Conservation (phyloP, 148 eudicot species). For the Oxyria digyna region DNA sequence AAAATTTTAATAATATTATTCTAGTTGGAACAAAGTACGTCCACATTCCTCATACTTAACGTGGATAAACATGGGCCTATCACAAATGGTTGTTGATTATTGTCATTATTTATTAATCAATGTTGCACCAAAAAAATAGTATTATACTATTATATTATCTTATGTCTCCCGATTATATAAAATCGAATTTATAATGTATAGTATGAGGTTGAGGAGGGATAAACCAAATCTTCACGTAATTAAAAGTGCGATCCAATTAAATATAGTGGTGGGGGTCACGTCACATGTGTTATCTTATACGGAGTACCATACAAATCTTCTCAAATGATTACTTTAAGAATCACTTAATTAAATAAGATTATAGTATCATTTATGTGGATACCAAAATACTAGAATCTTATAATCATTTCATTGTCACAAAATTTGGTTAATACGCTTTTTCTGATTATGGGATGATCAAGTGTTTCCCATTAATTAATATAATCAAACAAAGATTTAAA, state of each 20-base stretch:
- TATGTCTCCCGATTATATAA: background rate
- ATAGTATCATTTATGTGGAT: background rate
- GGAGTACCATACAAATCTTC: background rate
- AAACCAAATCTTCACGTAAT: conserved; percentile 2
- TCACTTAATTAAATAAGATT: background rate
- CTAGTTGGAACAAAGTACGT: background rate
- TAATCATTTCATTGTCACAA: background rate
- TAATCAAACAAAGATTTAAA: too few relatives aligned
- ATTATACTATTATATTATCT: background rate
- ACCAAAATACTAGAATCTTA: background rate
- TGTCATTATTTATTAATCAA: background rate
- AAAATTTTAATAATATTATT: too few relatives aligned
- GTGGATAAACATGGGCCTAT: conserved; percentile 2
- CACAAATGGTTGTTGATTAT: background rate
- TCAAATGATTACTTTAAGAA: background rate
- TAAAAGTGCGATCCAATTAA: background rate
- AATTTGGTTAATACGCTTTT: too few relatives aligned
- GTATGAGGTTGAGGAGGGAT: background rate
- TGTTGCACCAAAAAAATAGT: background rate
- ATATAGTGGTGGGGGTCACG: conserved; percentile 4
- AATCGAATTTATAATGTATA: background rate
- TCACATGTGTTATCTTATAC: background rate
- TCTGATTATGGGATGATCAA: too few relatives aligned
- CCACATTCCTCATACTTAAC: background rate
- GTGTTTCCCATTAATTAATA: too few relatives aligned